phyloP scores from a whole-genome alignment of 2,329 filamentous ascomycete species.

The Beauveria varroae region DNA sequence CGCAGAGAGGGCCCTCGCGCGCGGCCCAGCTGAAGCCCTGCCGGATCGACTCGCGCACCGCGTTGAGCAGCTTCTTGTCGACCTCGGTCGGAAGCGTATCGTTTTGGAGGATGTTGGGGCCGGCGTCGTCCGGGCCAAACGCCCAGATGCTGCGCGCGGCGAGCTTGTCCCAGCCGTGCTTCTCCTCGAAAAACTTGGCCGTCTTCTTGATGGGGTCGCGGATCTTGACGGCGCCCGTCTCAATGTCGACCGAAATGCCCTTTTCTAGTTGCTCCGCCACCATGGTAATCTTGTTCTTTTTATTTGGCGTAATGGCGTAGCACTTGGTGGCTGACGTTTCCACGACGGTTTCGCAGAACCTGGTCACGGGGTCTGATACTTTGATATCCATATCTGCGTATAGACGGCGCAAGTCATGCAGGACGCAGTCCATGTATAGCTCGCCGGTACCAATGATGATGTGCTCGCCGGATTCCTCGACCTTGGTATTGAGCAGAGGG shows the following conservation, averaged over 20 bases:
- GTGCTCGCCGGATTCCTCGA: conserved; percentile 96
- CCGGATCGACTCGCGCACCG: conserved; percentile 83
- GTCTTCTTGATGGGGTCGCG: conserved; percentile 88
- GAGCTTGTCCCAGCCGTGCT: conserved; percentile 93
- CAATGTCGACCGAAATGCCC: conserved; percentile 91
- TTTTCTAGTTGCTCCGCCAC: conserved; percentile 93
- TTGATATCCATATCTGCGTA: conserved; percentile 99
- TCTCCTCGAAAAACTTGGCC: conserved; percentile 94
- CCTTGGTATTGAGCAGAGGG: conserved; percentile 89
- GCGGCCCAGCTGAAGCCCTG: conserved; percentile 98
- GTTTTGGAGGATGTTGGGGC: conserved; percentile 92
- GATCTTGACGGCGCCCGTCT: conserved; percentile 82
- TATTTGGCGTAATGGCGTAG: conserved; percentile 95
- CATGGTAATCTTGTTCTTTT: conserved; percentile 99
- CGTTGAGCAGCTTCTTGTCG: conserved; percentile 82
- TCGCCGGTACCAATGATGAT: conserved; percentile 92
- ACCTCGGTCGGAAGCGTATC: conserved; percentile 92
- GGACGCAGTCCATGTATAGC: conserved; percentile 98
- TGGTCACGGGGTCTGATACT: conserved; percentile 92
- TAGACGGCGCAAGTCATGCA: conserved; percentile 86
- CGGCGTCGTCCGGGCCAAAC: conserved; percentile 91
- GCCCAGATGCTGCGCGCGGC: conserved; percentile 96
- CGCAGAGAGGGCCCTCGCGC: conserved; percentile 88
- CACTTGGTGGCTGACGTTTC: conserved; percentile 97
- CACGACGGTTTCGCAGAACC: conserved; percentile 96